A percentile compares a stretch with the other conserved stretches of the same genome.
These are phyloP conservation scores for Teratosphaeria pseudoeucalypti DNA, from an alignment of 2,329 filamentous ascomycete species.

Conservation along the genomic window DNA sequence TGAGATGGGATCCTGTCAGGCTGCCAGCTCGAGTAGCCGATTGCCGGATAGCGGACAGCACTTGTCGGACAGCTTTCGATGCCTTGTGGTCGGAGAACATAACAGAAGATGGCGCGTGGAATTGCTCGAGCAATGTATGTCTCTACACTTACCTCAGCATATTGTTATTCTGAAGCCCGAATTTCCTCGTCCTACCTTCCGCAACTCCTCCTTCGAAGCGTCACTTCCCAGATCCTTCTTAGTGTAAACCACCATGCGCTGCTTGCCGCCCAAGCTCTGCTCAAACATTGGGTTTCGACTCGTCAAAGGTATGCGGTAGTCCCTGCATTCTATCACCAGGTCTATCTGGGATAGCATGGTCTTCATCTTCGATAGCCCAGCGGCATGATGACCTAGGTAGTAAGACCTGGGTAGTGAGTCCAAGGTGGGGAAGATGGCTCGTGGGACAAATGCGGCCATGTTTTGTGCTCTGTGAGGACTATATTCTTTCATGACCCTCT, in stretches of 20 bases:
- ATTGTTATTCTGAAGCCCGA: background rate
- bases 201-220: constrained; percentile 21
- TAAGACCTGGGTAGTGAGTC: constrained; percentile 75
- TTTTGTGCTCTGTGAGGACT: background rate
- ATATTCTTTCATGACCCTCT: background rate
- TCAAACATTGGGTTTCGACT: constrained; percentile 88
- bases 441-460: constrained; percentile 55
- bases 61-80: constrained; percentile 30
- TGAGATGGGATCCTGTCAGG: constrained; percentile 70
- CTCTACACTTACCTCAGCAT: constrained; percentile 5
- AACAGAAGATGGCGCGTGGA: constrained; percentile 43
- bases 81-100: constrained; percentile 45
- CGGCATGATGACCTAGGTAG: constrained; percentile 84
- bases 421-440: constrained; percentile 61
- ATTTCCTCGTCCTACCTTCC: constrained; percentile 12
- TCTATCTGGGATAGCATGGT: constrained; percentile 68
- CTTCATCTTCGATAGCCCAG: constrained; percentile 74
- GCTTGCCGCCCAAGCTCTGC: constrained; percentile 54
- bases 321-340: constrained; percentile 87
- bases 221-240: constrained; percentile 64
- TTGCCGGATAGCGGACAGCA: constrained; percentile 44
- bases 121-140: constrained; percentile 43
- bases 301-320: constrained; percentile 81
- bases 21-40: constrained; percentile 42
- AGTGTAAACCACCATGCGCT: constrained; percentile 80